These are phyloP conservation scores for Cyphellophora attinorum DNA, from an alignment of 2,329 filamentous ascomycete genomes.

Conservation along the genomic window DNA sequence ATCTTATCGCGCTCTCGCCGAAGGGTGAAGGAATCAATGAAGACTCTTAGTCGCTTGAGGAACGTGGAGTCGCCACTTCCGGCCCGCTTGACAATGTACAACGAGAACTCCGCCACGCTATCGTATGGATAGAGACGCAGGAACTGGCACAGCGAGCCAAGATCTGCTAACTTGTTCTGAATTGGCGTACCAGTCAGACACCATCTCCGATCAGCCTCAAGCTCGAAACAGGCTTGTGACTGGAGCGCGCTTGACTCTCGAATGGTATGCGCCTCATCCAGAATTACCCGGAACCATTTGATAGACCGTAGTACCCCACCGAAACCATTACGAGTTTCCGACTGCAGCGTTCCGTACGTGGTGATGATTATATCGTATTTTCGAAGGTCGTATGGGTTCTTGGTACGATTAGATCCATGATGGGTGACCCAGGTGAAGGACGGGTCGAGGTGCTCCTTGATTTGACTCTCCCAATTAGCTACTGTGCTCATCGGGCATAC, in stretches of 20 bases:
- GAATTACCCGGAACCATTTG: constrained; percentile 85
- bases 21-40: constrained; percentile 91
- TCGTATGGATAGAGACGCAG: constrained; percentile 78
- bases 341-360: constrained; percentile 80
- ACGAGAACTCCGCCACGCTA: constrained; percentile 62
- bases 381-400: constrained; percentile 57
- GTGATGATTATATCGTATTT: constrained; percentile 80
- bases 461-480: constrained; percentile 90
- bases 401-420: constrained; percentile 69
- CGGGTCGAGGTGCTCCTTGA: constrained; percentile 66
- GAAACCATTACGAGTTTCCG: constrained; percentile 45
- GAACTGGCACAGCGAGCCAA: constrained; percentile 79
- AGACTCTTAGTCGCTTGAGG: constrained; percentile 71
- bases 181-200: constrained; percentile 95
- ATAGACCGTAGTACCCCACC: constrained; percentile 61
- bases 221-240: constrained; percentile 72
- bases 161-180: constrained; percentile 84
- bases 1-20: constrained; percentile 88
- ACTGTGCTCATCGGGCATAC: constrained; percentile 86
- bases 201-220: constrained; percentile 78
- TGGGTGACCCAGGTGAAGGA: constrained; percentile 70
- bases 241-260: constrained; percentile 73
- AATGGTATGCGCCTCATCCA: constrained; percentile 93
- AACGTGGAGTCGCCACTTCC: constrained; percentile 78
- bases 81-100: constrained; percentile 75